Evolutionary conservation across 2,329 filamentous ascomycete species (phyloP).

Genomic region (Xylogone sp.): DNA sequence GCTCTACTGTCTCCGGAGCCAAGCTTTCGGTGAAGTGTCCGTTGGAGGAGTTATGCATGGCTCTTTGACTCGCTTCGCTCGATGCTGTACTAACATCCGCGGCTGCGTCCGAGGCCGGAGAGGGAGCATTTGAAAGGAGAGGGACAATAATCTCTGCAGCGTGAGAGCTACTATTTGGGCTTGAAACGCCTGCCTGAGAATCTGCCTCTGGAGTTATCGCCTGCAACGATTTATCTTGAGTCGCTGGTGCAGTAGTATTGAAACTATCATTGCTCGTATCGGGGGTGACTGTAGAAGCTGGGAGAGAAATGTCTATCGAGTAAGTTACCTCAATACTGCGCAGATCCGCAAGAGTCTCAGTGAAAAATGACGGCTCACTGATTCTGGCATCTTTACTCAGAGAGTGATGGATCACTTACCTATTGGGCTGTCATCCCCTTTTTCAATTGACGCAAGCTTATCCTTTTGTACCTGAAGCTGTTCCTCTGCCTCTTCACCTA

Average conservation of each 20-base stretch:
- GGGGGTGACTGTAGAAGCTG: neutral
- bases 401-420: constrained; percentile 15
- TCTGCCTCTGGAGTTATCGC: neutral
- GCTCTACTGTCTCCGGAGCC: neutral
- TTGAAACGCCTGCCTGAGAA: neutral
- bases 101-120: neutral
- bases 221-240: neutral
- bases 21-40: neutral
- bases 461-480: constrained; percentile 29
- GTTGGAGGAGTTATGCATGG: neutral
- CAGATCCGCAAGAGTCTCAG: neutral
- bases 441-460: constrained; percentile 23
- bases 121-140: neutral
- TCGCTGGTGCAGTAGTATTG: neutral
- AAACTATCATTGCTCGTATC: neutral
- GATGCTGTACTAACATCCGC: neutral
- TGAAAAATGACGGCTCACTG: neutral
- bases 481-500: constrained; percentile 29
- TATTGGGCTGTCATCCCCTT: constrained; percentile 12
- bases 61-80: neutral
- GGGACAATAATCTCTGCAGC: neutral
- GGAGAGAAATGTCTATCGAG: constrained; percentile 11
- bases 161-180: neutral
- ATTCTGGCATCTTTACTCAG: neutral
- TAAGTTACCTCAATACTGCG: constrained; percentile 11